A percentile compares a stretch with the other conserved stretches of the same genome.
phyloP scores from a whole-genome alignment of 352 stramenopile genomes.

The Globisporangium splendens region DNA sequence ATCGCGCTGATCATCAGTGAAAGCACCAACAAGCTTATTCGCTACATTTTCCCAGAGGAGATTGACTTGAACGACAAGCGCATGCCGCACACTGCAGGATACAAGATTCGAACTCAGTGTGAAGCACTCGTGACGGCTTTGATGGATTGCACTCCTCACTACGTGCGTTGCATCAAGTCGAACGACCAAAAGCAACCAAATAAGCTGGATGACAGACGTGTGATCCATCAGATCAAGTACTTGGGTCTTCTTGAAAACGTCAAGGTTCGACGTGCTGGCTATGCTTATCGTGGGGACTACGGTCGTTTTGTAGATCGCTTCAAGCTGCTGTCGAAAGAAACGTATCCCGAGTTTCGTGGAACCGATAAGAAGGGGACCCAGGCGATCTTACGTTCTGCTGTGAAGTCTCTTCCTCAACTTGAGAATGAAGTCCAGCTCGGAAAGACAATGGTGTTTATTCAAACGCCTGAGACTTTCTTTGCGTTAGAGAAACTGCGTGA shows the following conservation, averaged over 20 bases:
- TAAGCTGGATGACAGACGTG: conserved; percentile 81
- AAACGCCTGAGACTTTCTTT: conserved; percentile 88
- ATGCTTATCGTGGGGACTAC: conserved; percentile 85
- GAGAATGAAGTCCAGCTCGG: conserved; percentile 84
- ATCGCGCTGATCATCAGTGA: conserved; percentile 78
- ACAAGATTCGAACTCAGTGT: conserved; percentile 86
- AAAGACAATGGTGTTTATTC: conserved; percentile 91
- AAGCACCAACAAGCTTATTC: conserved; percentile 82
- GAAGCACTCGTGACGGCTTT: conserved; percentile 83
- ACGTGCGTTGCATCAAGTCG: conserved; percentile 91
- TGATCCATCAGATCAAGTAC: conserved; percentile 88
- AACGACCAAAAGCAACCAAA: conserved; percentile 89
- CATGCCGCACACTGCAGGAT: conserved; percentile 73
- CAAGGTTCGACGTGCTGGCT: conserved; percentile 83
- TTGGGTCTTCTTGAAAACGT: conserved; percentile 85
- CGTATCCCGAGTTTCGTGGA: conserved; percentile 73
- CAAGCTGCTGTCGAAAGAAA: conserved; percentile 75
- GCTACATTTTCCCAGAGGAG: conserved; percentile 82
- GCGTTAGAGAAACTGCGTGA: conserved; percentile 86
- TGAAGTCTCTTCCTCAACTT: conserved; percentile 65
- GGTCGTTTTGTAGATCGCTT: conserved; percentile 85
- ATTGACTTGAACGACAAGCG: conserved; percentile 81
- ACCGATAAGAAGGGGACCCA: conserved; percentile 85
- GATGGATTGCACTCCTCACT: conserved; percentile 89
- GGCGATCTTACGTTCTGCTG: conserved; percentile 73